phyloP scores from a whole-genome alignment of 2,329 filamentous ascomycete genomes.

The Paraphaeosphaeria sporulosa region DNA sequence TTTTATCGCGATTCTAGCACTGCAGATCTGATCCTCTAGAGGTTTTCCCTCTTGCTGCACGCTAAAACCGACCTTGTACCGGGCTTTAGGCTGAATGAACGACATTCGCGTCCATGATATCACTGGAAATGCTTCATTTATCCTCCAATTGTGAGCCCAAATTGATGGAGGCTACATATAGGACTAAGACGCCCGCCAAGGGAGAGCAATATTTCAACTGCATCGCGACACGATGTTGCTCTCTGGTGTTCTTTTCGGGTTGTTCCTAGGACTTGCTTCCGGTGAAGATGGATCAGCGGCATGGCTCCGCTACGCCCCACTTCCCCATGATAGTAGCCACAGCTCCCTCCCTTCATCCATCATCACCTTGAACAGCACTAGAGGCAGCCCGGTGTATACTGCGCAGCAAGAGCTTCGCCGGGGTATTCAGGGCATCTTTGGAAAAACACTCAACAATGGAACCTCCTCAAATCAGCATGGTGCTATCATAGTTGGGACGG shows the following conservation, averaged over 20 bases:
- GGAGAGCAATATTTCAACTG: background rate
- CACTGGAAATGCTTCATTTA: constrained; percentile 17
- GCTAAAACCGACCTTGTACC: constrained; percentile 8
- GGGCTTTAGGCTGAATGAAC: constrained; percentile 26
- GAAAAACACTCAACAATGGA: constrained; percentile 51
- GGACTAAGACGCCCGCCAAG: background rate
- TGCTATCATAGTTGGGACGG: constrained; percentile 60
- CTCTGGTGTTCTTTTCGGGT: background rate
- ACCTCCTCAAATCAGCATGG: constrained; percentile 29
- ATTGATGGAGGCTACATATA: background rate
- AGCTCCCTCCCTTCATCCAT: constrained; percentile 59
- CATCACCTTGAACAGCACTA: constrained; percentile 62
- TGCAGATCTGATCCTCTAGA: background rate
- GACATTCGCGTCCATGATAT: constrained; percentile 14
- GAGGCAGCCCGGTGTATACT: constrained; percentile 64
- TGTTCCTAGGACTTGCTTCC: constrained; percentile 40
- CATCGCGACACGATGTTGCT: background rate
- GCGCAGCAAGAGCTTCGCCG: constrained; percentile 66
- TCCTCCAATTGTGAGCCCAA: constrained; percentile 15
- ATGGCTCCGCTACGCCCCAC: constrained; percentile 70
- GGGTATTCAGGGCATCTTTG: constrained; percentile 66
- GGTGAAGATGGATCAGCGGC: constrained; percentile 69
- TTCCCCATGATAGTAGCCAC: constrained; percentile 52
- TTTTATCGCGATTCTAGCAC: background rate
- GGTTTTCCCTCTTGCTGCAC: constrained; percentile 9